Evolutionary conservation across 805 yeast genomes (phyloP).

Genomic region (Alloascoidea africana): DNA sequence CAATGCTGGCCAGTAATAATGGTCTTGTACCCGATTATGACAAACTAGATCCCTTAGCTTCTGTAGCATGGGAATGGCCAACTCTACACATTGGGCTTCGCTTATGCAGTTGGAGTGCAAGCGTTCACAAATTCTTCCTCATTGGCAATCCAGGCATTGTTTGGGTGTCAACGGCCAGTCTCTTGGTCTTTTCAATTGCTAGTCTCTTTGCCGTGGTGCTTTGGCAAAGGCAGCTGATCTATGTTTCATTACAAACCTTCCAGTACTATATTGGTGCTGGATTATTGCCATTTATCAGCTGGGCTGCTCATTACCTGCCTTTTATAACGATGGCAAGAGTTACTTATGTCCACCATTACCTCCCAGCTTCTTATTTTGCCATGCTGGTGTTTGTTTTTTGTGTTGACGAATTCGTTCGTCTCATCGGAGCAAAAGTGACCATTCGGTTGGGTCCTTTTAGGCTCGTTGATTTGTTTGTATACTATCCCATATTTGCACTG

Average conservation of each 20-base stretch:
- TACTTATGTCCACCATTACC: slow-evolving; percentile 73
- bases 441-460: slow-evolving; percentile 8
- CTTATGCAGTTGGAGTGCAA: slow-evolving; percentile 57
- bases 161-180: slow-evolving; percentile 53
- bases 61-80: slow-evolving; percentile 85
- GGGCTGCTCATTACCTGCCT: slow-evolving; percentile 68
- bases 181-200: slow-evolving; percentile 19
- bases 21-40: slow-evolving; percentile 70
- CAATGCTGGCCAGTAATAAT: slow-evolving; percentile 80
- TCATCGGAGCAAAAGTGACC: background rate
- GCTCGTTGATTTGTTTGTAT: slow-evolving; percentile 19
- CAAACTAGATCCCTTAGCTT: slow-evolving; percentile 55
- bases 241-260: slow-evolving; percentile 42
- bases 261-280: slow-evolving; percentile 35
- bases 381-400: slow-evolving; percentile 15
- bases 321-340: slow-evolving; percentile 79
- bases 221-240: slow-evolving; percentile 61
- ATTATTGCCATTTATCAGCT: slow-evolving; percentile 61
- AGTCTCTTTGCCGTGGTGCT: slow-evolving; percentile 32
- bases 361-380: slow-evolving; percentile 69
- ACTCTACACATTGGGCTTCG: slow-evolving; percentile 62
- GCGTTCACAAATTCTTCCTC: slow-evolving; percentile 44
- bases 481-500: slow-evolving; percentile 30
- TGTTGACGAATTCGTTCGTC: slow-evolving; percentile 11
- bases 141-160: slow-evolving; percentile 71